Evolutionary conservation across 2,329 filamentous ascomycete species (phyloP), one percentile per base, ranked within the genome.

Genomic region (Alternaria longipes): DNA sequence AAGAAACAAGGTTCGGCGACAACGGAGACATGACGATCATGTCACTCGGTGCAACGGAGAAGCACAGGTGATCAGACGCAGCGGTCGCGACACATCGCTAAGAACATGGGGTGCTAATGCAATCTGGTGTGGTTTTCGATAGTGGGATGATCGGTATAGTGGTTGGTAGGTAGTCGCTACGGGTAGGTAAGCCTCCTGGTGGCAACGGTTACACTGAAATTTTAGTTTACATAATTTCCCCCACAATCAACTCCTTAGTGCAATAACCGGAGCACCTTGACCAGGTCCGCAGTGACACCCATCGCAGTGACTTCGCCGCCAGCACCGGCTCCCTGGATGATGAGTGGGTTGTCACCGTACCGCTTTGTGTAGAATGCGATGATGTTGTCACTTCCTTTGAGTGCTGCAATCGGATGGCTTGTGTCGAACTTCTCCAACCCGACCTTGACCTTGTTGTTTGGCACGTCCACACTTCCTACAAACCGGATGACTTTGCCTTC

Each of bases 381-480:
- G 78, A 99, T 97, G 84, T 99, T 99, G 79, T 98, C 95, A 79
- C 94, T 98, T 36, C 95, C 95, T 86, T 97, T 97, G 59, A 99
- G 85, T 49, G 91, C 91, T 14, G 95, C 95, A 81, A 99, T 97
- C 12, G 95, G 92, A 76, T 96, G 93, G 62, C 91, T 91, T 70
- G 88, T 88, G 68, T 97, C 93, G 71, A 84, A 84, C 81, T 91
- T 92, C 85, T 97, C 90, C 67, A 99, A 82, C 3, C 95, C 94
- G 59, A 99, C 95, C 84, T 94, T 96, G 78, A 98, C 91, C 70
- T 89, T 83, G 78, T 92, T 90, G 63, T 85, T 86, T n/a, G 83
- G 85, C 44, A 97, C 89, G 76, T 99, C 93, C 63, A 98, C 92
- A 78, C 92, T 97, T 50, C 95, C 95, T 12, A 98, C 94, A 71